phyloP scores from a whole-genome alignment of 2,329 filamentous ascomycete genomes.

The Pestalotiopsis sp. region DNA sequence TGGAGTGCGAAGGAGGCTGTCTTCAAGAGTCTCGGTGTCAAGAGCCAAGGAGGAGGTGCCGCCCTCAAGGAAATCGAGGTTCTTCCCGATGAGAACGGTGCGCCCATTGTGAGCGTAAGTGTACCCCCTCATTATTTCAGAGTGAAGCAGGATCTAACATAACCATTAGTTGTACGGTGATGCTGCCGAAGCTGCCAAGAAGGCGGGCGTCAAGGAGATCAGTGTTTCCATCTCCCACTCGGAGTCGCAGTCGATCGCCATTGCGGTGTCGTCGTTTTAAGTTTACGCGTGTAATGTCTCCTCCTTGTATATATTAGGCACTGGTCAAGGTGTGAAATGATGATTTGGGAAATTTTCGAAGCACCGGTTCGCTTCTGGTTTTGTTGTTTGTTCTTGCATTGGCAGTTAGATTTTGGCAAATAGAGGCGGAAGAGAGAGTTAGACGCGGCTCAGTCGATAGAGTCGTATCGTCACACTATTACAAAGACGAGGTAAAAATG shows the following conservation, averaged over 20 bases:
- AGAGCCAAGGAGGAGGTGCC: conserved; percentile 84
- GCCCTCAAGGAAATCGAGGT: conserved; percentile 95
- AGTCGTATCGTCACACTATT: background rate
- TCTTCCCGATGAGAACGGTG: conserved; percentile 74
- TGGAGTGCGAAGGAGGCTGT: conserved; percentile 99
- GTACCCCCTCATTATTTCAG: background rate
- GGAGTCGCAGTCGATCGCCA: conserved; percentile 89
- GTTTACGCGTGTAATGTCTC: conserved; percentile 5
- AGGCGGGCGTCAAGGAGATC: conserved; percentile 84
- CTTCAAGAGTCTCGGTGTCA: conserved; percentile 92
- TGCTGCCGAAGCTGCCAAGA: conserved; percentile 78
- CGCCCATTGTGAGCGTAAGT: conserved; percentile 81
- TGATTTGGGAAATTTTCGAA: background rate
- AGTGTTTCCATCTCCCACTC: conserved; percentile 96
- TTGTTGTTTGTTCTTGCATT: background rate
- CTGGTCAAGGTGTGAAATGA: background rate
- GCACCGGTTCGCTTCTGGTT: background rate
- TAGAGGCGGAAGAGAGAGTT: background rate
- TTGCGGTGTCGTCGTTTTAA: conserved; percentile 83
- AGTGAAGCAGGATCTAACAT: conserved; percentile 35
- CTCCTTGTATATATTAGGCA: conserved; percentile 9
- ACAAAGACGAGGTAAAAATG: background rate
- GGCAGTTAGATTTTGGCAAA: background rate
- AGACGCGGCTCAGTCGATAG: background rate
- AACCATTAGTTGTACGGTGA: conserved; percentile 74